Conservation (phyloP, 805 yeast species). For the Nakazawaea ambrosiae region DNA sequence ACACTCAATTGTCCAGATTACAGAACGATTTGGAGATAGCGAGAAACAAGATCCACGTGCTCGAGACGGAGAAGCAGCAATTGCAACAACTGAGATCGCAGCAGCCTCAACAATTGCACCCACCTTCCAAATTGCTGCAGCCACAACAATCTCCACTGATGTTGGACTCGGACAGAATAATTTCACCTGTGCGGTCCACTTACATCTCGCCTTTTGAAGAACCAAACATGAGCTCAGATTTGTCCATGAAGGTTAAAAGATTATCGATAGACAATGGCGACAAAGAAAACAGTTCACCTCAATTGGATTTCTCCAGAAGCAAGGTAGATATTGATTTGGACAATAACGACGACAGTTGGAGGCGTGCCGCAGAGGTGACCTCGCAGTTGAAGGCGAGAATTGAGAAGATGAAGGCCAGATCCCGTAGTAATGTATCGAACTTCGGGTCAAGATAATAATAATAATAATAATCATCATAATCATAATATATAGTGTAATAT, state of each 20-base stretch:
- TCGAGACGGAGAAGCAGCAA: constrained; percentile 47
- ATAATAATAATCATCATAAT: not conserved
- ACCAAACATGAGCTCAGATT: constrained; percentile 15
- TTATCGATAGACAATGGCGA: constrained; percentile 23
- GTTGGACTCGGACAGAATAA: not conserved
- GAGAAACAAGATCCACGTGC: constrained; percentile 41
- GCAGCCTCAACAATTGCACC: not conserved
- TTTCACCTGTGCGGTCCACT: constrained; percentile 5
- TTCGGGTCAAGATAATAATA: constrained; percentile 2
- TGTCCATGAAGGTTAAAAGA: constrained; percentile 25
- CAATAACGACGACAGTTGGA: constrained; percentile 68
- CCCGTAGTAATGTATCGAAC: constrained; percentile 11
- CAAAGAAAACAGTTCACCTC: constrained; percentile 17
- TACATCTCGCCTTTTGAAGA: constrained; percentile 10
- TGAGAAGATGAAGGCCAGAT: constrained; percentile 77
- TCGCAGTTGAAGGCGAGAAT: constrained; percentile 79
- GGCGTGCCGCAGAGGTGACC: constrained; percentile 85
- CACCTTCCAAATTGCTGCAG: too few relatives aligned
- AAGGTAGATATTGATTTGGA: constrained; percentile 27
- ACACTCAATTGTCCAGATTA: constrained; percentile 56
- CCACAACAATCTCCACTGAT: too few relatives aligned
- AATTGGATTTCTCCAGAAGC: constrained; percentile 14
- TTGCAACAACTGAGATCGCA: constrained; percentile 6
- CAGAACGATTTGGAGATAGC: constrained; percentile 57
- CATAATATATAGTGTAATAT: not conserved